Evolutionary conservation across 2,329 filamentous ascomycete species (phyloP).

Genomic region (Botrytis fragariae): DNA sequence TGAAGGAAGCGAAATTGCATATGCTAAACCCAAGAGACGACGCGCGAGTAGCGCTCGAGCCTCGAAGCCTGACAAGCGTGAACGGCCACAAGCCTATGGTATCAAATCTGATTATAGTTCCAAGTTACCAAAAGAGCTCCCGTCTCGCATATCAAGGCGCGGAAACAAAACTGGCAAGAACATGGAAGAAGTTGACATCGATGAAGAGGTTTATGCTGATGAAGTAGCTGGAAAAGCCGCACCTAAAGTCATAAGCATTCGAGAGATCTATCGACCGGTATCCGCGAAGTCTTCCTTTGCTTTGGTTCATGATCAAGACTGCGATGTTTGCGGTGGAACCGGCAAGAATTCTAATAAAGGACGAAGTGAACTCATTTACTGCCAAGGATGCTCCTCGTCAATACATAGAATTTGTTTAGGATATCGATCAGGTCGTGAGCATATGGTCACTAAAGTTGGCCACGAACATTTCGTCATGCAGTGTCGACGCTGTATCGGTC

Average conservation of each 20-base stretch:
- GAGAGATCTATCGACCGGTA: slow-evolving; percentile 69
- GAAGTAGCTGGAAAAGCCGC: slow-evolving; percentile 47
- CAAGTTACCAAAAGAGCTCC: slow-evolving; percentile 26
- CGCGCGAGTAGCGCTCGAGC: slow-evolving; percentile 7
- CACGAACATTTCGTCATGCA: slow-evolving; percentile 80
- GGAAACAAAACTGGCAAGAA: slow-evolving; percentile 37
- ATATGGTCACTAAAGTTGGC: slow-evolving; percentile 82
- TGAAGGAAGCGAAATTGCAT: slow-evolving; percentile 51
- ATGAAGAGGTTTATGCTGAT: slow-evolving; percentile 48
- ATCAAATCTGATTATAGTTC: slow-evolving; percentile 19
- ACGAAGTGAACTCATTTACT: slow-evolving; percentile 64
- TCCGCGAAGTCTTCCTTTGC: slow-evolving; percentile 64
- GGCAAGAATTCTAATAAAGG: slow-evolving; percentile 59
- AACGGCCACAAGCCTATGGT: slow-evolving; percentile 15
- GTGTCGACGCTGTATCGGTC: slow-evolving; percentile 78
- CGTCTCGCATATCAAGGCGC: slow-evolving; percentile 40
- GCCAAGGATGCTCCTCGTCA: slow-evolving; percentile 82
- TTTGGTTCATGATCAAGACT: slow-evolving; percentile 65
- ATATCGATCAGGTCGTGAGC: slow-evolving; percentile 69
- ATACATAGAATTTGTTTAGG: slow-evolving; percentile 87
- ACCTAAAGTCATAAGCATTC: slow-evolving; percentile 61
- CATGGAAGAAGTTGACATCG: slow-evolving; percentile 50
- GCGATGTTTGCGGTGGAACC: slow-evolving; percentile 65
- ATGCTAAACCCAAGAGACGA: slow-evolving; percentile 43
- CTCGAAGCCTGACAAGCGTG: slow-evolving; percentile 21